Evolutionary conservation across 305 asterid species (phyloP).

Genomic region (Solanum aculeatissimum): DNA sequence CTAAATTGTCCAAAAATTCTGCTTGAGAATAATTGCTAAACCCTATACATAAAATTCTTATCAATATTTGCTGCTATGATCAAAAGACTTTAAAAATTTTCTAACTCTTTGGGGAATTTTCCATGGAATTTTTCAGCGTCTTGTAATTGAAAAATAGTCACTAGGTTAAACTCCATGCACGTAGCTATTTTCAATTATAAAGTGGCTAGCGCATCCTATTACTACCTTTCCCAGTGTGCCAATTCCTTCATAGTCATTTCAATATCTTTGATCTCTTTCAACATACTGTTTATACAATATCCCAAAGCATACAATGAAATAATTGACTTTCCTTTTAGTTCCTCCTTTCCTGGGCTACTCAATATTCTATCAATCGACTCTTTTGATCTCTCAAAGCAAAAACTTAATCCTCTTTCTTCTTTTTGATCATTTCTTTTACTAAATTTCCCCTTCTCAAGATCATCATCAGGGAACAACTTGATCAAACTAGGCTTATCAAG

Average conservation of each 20-base stretch:
- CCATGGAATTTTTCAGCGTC: rapidly evolving
- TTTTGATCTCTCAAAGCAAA: conserved; percentile 3
- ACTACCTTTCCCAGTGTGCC: conserved; percentile 15
- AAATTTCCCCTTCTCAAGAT: conserved; percentile 25
- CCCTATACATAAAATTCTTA: not conserved
- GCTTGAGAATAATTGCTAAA: not conserved
- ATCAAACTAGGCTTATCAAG: conserved; percentile 1
- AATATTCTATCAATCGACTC: not conserved
- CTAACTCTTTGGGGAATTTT: rapidly evolving
- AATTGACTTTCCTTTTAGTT: conserved; percentile 8
- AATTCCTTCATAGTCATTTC: conserved; percentile 22
- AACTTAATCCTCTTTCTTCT: not conserved
- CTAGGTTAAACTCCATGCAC: not conserved
- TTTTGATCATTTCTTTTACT: not conserved
- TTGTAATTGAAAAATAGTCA: not conserved
- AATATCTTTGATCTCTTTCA: conserved; percentile 25
- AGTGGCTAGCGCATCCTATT: not conserved
- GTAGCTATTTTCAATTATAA: not conserved
- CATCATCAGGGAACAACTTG: conserved; percentile 10
- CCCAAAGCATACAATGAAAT: conserved; percentile 25
- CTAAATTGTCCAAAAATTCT: not conserved
- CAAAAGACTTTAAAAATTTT: not conserved
- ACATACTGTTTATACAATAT: conserved; percentile 36
- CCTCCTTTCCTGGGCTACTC: conserved; percentile 10
- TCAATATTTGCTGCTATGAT: not conserved